A percentile compares a stretch with the other conserved stretches of the same genome.
phyloP scores from a whole-genome alignment of 169 alveolate species.

The Cryptosporidium sp. region DNA sequence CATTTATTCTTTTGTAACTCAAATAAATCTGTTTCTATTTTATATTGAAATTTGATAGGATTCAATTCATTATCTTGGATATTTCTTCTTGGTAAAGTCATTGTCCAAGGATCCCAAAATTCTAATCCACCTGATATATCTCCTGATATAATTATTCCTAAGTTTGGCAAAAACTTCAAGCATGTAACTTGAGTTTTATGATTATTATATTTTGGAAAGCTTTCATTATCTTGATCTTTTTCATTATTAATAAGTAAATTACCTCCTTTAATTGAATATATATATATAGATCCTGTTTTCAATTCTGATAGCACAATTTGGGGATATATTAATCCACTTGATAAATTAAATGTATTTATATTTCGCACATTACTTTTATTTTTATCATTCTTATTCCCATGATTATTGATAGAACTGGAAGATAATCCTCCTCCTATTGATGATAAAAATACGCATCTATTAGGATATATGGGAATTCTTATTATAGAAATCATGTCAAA shows the following conservation, averaged over 20 bases:
- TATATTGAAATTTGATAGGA: constrained; percentile 79
- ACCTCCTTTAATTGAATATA: constrained; percentile 60
- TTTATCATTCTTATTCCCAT: neutral
- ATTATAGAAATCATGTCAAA: constrained; percentile 85
- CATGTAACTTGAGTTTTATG: constrained; percentile 81
- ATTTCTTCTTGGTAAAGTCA: constrained; percentile 78
- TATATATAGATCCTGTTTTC: constrained; percentile 81
- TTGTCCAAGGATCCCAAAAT: constrained; percentile 83
- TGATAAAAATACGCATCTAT: constrained; percentile 28
- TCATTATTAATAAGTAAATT: constrained; percentile 4
- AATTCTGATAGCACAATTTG: constrained; percentile 78
- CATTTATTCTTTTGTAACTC: constrained; percentile 88
- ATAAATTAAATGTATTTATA: neutral
- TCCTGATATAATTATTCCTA: constrained; percentile 79
- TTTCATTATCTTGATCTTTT: constrained; percentile 50
- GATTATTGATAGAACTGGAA: neutral
- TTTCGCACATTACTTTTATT: neutral
- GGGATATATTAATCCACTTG: constrained; percentile 26
- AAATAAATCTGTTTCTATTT: constrained; percentile 91
- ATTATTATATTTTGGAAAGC: constrained; percentile 60
- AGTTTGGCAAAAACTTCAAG: constrained; percentile 77
- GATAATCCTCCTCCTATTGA: neutral
- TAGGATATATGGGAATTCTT: constrained; percentile 69
- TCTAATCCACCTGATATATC: constrained; percentile 86
- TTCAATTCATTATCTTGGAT: constrained; percentile 11